phyloP scores from a whole-genome alignment of 2,329 filamentous ascomycete genomes.

The Lecanoromycetidae sp. region DNA sequence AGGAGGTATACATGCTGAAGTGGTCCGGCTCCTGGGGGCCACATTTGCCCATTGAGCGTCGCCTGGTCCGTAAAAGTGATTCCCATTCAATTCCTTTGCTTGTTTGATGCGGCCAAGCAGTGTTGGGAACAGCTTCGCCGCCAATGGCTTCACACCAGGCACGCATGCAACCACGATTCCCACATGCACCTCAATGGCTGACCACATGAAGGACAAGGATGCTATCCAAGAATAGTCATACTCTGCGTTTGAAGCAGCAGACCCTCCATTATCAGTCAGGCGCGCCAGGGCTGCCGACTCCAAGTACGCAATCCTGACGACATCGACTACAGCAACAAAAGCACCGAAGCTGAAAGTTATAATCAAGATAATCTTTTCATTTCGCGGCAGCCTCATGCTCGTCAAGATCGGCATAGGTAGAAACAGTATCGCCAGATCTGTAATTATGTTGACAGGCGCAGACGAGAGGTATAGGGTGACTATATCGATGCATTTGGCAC shows the following conservation, averaged over 20 bases:
- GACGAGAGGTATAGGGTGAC: slow-evolving; percentile 57
- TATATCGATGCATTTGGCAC: slow-evolving; percentile 47
- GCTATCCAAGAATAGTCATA: slow-evolving; percentile 57
- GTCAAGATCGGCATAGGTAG: slow-evolving; percentile 82
- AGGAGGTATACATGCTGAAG: slow-evolving; percentile 7
- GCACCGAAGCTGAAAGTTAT: slow-evolving; percentile 77
- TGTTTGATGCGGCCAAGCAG: slow-evolving; percentile 40
- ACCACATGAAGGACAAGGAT: slow-evolving; percentile 84
- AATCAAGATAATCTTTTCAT: slow-evolving; percentile 79
- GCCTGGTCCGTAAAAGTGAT: slow-evolving; percentile 11
- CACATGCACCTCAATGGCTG: slow-evolving; percentile 77
- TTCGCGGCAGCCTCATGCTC: slow-evolving; percentile 67
- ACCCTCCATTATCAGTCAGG: slow-evolving; percentile 30
- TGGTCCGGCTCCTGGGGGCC: slow-evolving; percentile 2
- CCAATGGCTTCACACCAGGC: slow-evolving; percentile 79
- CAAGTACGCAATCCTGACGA: slow-evolving; percentile 79
- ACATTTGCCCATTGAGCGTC: slow-evolving; percentile 19
- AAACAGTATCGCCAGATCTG: slow-evolving; percentile 75
- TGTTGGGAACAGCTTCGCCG: slow-evolving; percentile 49
- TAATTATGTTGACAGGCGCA: slow-evolving; percentile 82
- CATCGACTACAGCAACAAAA: slow-evolving; percentile 78
- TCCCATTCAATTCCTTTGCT: slow-evolving; percentile 17
- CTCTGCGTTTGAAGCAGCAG: slow-evolving; percentile 14
- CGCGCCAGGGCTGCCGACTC: slow-evolving; percentile 53
- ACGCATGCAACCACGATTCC: slow-evolving; percentile 85